These are phyloP conservation scores for Gnaphalium uliginosum DNA, from an alignment of 129 eudicot species.

Conservation along the genomic window DNA sequence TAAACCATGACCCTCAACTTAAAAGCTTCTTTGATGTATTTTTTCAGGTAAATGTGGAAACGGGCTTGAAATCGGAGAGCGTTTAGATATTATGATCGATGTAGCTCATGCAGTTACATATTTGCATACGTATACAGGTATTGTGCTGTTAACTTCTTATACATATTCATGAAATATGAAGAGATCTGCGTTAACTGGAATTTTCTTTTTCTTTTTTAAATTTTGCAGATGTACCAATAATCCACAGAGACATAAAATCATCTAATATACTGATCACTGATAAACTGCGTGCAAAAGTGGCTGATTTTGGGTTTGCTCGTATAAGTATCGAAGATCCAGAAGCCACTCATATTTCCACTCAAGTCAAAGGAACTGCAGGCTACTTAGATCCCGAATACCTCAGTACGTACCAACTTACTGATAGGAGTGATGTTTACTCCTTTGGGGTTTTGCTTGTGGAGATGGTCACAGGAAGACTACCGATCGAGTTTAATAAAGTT, in stretches of 20 bases:
- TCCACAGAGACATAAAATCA: slow-evolving; percentile 90
- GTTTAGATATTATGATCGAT: slow-evolving; percentile 76
- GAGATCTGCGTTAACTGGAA: background rate
- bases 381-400: slow-evolving; percentile 89
- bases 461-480: slow-evolving; percentile 75
- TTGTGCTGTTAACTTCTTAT: background rate
- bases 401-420: slow-evolving; percentile 73
- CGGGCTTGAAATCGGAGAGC: slow-evolving; percentile 70
- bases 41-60: slow-evolving; percentile 57
- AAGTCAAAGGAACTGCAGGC: slow-evolving; percentile 88
- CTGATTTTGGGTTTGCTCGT: slow-evolving; percentile 89
- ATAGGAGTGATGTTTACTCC: slow-evolving; percentile 90
- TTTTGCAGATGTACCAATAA: slow-evolving; percentile 69
- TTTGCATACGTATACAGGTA: slow-evolving; percentile 80
- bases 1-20: background rate
- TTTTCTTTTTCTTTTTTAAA: background rate
- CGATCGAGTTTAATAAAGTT: slow-evolving; percentile 52
- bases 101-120: slow-evolving; percentile 86
- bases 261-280: slow-evolving; percentile 76
- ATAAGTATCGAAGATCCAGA: slow-evolving; percentile 50
- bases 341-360: slow-evolving; percentile 81
- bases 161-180: background rate
- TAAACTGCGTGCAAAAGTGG: slow-evolving; percentile 80
- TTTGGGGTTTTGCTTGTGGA: slow-evolving; percentile 85
- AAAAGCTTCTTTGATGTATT: background rate